Conservation (phyloP, 2,329 filamentous ascomycete genomes). For the Penicillium sp. region DNA sequence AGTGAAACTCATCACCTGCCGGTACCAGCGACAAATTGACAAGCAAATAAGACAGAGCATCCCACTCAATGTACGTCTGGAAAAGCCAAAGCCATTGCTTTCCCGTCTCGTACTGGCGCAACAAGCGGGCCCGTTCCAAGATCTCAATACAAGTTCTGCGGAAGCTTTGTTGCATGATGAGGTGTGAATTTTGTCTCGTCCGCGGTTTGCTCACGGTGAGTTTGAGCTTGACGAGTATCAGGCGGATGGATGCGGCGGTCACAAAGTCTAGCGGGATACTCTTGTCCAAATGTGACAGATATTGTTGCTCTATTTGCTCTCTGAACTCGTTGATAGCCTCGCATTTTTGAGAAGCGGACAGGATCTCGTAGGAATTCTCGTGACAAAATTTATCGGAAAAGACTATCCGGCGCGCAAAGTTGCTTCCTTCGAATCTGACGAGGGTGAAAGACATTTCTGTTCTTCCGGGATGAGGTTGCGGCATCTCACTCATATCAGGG, state of each 20-base stretch:
- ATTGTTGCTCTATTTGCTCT: conserved; percentile 3
- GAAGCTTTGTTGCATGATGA: conserved; percentile 5
- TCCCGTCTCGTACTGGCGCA: conserved; percentile 17
- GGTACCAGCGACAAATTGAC: conserved; percentile 11
- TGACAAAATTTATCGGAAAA: neutral
- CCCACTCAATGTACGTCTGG: conserved; percentile 26
- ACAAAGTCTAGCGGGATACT: conserved; percentile 18
- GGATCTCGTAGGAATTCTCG: neutral
- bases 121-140: conserved; percentile 13
- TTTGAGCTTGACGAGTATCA: conserved; percentile 19
- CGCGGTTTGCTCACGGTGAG: conserved; percentile 14
- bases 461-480: neutral
- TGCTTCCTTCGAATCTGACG: neutral
- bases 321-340: neutral
- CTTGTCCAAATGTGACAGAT: conserved; percentile 19
- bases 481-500: neutral
- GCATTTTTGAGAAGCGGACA: neutral
- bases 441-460: conserved; percentile 1
- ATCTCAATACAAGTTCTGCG: conserved; percentile 17
- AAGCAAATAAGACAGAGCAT: conserved; percentile 17
- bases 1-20: neutral
- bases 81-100: conserved; percentile 24
- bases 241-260: conserved; percentile 10
- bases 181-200: neutral
- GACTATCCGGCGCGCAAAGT: neutral